Evolutionary conservation across 371 early-diverging fungal genomes (phyloP).

Genomic region (Mucor lusitanicus): DNA sequence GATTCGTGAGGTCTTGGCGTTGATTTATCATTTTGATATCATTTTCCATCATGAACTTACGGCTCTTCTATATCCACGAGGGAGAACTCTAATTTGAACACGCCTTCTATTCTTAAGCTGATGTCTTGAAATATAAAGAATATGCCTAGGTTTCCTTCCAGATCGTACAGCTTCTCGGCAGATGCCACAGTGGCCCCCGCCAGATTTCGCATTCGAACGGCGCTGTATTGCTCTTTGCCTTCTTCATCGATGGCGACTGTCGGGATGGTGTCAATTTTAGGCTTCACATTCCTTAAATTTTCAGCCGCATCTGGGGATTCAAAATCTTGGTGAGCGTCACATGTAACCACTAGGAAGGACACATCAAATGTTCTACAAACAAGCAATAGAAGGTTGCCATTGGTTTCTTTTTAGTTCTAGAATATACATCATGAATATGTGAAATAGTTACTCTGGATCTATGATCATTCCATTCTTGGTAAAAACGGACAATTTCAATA

Average conservation of each 20-base stretch:
- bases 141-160: constrained; percentile 68
- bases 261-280: constrained; percentile 15
- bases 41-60: constrained; percentile 29
- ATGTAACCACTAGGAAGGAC: constrained; percentile 61
- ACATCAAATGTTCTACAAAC: constrained; percentile 51
- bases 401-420: not conserved
- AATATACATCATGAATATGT: not conserved
- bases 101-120: constrained; percentile 68
- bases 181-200: constrained; percentile 76
- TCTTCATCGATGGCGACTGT: not conserved
- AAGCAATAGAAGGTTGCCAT: not conserved
- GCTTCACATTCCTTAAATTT: not conserved
- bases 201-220: constrained; percentile 54
- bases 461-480: constrained; percentile 29
- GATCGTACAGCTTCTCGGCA: constrained; percentile 61
- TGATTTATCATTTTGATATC: not conserved
- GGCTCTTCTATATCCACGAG: constrained; percentile 46
- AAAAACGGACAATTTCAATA: constrained; percentile 42
- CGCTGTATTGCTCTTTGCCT: constrained; percentile 25
- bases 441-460: constrained; percentile 37
- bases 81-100: constrained; percentile 64
- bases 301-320: constrained; percentile 50
- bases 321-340: constrained; percentile 60
- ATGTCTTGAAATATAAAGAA: constrained; percentile 79
- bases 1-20: not conserved